Conservation (phyloP, 202 grass and related monocot genomes). For the Carex arenaria region DNA sequence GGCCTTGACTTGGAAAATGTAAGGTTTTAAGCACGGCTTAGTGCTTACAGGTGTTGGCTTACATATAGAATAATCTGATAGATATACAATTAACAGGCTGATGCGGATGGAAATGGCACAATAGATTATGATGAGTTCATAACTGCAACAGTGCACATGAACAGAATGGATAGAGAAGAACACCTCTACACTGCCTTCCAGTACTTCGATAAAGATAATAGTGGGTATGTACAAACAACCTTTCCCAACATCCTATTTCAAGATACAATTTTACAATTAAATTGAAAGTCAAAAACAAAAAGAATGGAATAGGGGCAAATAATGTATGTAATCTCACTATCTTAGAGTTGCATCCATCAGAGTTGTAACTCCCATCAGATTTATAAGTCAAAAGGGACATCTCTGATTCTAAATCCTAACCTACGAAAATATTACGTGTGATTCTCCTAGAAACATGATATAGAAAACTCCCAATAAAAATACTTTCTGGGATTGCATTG, state of each 20-base stretch:
- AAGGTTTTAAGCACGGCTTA: not conserved
- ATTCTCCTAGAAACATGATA: not conserved
- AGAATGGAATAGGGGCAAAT: not conserved
- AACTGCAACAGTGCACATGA: slow-evolving; percentile 77
- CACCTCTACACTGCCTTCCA: slow-evolving; percentile 87
- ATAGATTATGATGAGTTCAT: slow-evolving; percentile 84
- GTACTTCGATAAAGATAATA: slow-evolving; percentile 74
- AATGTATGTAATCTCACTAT: not conserved
- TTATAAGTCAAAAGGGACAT: not conserved
- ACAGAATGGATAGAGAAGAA: slow-evolving; percentile 74
- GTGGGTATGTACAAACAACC: slow-evolving; percentile 39
- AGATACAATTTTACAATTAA: not conserved
- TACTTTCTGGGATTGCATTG: not conserved
- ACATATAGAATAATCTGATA: not conserved
- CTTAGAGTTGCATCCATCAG: not conserved
- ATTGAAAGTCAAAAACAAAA: not conserved
- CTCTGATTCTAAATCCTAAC: not conserved
- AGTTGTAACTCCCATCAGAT: not conserved
- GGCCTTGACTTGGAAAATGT: not conserved
- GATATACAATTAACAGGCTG: slow-evolving; percentile 41
- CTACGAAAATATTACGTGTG: not conserved
- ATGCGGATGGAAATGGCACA: slow-evolving; percentile 74
- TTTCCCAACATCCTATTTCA: not conserved
- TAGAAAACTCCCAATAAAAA: not conserved
- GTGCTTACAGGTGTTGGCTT: not conserved